Evolutionary conservation across 768 basidiomycete genomes (phyloP).

Genomic region (Auriscalpium microsporum): DNA sequence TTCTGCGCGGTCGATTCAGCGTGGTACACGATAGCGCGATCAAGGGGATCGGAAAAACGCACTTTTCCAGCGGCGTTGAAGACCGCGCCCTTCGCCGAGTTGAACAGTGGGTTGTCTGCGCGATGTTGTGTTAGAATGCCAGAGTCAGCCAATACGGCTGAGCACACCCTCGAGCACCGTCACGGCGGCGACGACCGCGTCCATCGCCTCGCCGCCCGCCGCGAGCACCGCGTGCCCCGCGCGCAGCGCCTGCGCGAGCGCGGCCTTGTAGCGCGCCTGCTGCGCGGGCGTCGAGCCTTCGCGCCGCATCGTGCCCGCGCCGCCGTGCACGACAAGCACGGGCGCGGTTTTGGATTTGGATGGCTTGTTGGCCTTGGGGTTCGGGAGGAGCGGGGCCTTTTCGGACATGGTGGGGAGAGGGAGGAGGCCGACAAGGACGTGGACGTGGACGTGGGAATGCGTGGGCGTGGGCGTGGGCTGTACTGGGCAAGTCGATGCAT

Average conservation of each 20-base stretch:
- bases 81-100: constrained; percentile 73
- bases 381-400: background rate
- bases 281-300: constrained; percentile 51
- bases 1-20: constrained; percentile 38
- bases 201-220: constrained; percentile 72
- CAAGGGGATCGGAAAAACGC: constrained; percentile 1
- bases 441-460: too few relatives aligned
- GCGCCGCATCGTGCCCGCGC: constrained; percentile 63
- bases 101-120: constrained; percentile 73
- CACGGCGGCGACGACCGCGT: constrained; percentile 72
- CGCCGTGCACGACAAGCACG: constrained; percentile 70
- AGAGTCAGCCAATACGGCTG: background rate
- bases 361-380: background rate
- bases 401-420: background rate
- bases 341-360: constrained; percentile 13
- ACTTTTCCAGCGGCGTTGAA: constrained; percentile 79
- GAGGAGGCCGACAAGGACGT: too few relatives aligned
- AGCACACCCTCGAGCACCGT: constrained; percentile 57
- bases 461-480: too few relatives aligned
- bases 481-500: too few relatives aligned
- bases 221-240: constrained; percentile 58
- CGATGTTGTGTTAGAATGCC: background rate
- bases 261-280: constrained; percentile 47
- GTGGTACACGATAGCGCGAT: background rate
- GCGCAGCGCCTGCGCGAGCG: constrained; percentile 43